phyloP scores from a whole-genome alignment of 2,329 filamentous ascomycete genomes.

The Hypoxylon sp. region DNA sequence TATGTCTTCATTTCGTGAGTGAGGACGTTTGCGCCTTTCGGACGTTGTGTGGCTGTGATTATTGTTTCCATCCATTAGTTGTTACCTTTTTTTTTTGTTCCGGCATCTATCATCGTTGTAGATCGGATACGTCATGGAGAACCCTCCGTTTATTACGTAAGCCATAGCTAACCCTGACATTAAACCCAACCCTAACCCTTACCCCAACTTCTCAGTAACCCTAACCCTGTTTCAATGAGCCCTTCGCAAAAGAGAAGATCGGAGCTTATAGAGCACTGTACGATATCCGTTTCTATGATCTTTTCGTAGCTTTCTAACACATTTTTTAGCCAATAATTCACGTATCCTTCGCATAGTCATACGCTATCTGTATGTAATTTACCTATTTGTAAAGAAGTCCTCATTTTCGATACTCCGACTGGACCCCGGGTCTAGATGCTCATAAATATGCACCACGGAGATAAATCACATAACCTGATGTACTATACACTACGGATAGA shows the following conservation, averaged over 20 bases:
- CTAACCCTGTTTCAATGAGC: background rate
- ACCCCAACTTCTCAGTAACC: background rate
- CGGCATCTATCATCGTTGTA: background rate
- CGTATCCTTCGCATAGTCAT: background rate
- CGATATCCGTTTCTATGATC: background rate
- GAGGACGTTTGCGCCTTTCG: slow-evolving; percentile 35
- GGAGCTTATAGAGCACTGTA: background rate
- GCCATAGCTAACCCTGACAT: background rate
- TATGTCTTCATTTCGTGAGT: slow-evolving; percentile 27
- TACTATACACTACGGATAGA: slow-evolving; percentile 7
- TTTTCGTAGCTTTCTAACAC: background rate
- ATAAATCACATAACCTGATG: background rate
- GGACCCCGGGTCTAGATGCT: background rate
- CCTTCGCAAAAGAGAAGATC: background rate
- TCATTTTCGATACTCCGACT: background rate
- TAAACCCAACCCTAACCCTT: background rate
- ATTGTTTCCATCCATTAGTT: slow-evolving; percentile 11
- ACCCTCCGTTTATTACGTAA: slow-evolving; percentile 11
- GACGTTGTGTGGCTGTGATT: background rate
- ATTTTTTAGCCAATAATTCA: background rate
- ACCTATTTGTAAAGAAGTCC: background rate
- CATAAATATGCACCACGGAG: background rate
- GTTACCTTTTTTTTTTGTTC: slow-evolving; percentile 1
- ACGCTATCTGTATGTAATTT: background rate
- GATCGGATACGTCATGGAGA: slow-evolving; percentile 16